Base-by-base conservation (phyloP, 306 rosid species). In the Spatholobus suberectus region DNA sequence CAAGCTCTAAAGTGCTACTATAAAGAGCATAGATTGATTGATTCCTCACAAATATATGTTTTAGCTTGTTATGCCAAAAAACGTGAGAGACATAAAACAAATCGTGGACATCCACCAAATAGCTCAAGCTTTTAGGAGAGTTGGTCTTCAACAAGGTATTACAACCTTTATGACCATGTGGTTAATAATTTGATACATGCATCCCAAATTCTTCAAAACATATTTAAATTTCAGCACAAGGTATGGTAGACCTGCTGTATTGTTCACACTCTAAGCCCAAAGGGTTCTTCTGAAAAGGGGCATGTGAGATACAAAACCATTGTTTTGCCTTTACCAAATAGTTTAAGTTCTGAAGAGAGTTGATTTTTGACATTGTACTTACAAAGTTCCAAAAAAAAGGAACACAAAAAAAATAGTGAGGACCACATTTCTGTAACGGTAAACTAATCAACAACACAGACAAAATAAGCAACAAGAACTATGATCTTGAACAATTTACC, bases 401-500 rank as follows among this genome's bases (percentile, higher is more conserved):
- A n/a, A n/a, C n/a, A n/a, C n/a, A 7, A 23, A 24, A 43, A 44
- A 5, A 4, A 44, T 5, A 12, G 14, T 6, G 29, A 5, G 0
- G 12, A 18, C 0, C 79, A 63, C 61, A 77, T 15, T 62, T 26
- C 73, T 29, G 10, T 11, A 77, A 77, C 44, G 8, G 32, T 8
- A 35, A 23, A 47, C 51, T 10, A 52, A 37, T 54, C n/a, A 40
- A 27, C 59, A 29, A 24, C 26, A 68, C 4, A 32, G 23, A 26
- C 47, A 43, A 35, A 41, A 29, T 29, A 43, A 26, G 2, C 27
- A 51, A 37, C 23, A 49, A 58, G 29, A 76, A 72, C 21, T 62
- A 63, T 0, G 41, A 47, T 35, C 40, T 52, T 73, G 78, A 34
- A 46, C 32, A 79, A 76, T 29, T 49, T 88, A 93, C 97, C 97